Percentiles rank a stretch among this genome's conserved stretches.
phyloP scores from a whole-genome alignment of 2,329 filamentous ascomycete species.

The Herpotrichia juniperi region DNA sequence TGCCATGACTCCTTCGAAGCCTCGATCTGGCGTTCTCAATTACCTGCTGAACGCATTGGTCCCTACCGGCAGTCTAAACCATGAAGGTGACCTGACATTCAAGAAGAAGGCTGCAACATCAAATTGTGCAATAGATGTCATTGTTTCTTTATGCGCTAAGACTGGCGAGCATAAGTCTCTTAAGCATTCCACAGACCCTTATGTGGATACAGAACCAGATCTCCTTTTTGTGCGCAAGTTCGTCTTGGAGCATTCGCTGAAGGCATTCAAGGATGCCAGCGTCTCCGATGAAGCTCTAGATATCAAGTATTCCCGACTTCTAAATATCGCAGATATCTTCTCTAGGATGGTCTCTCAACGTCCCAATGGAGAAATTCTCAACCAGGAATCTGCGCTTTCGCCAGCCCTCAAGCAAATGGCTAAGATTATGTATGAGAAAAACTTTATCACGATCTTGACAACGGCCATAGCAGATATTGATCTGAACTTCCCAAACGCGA shows the following conservation, averaged over 20 bases:
- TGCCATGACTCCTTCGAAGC: constrained; percentile 88
- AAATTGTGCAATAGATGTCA: constrained; percentile 80
- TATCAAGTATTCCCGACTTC: constrained; percentile 83
- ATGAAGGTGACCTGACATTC: constrained; percentile 74
- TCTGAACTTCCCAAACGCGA: constrained; percentile 90
- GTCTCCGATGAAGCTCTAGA: constrained; percentile 80
- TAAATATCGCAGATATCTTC: constrained; percentile 89
- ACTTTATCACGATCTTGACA: constrained; percentile 87
- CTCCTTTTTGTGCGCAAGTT: constrained; percentile 93
- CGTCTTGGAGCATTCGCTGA: constrained; percentile 89
- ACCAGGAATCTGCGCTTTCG: constrained; percentile 44
- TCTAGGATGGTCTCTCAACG: constrained; percentile 81
- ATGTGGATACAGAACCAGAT: constrained; percentile 77
- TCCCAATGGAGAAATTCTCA: constrained; percentile 39
- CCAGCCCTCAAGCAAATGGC: constrained; percentile 81
- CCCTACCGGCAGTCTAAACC: constrained; percentile 68
- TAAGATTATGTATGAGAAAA: constrained; percentile 98
- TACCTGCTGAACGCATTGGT: constrained; percentile 86
- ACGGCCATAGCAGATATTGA: constrained; percentile 94
- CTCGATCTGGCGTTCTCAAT: constrained; percentile 88
- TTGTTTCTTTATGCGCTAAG: constrained; percentile 86
- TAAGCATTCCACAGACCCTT: constrained; percentile 44
- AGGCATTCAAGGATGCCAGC: constrained; percentile 88
- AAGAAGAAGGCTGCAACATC: constrained; percentile 90
- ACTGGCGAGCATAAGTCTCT: constrained; percentile 77